Evolutionary conservation across 306 rosid genomes (phyloP).

Genomic region (Medicago ruthenica): DNA sequence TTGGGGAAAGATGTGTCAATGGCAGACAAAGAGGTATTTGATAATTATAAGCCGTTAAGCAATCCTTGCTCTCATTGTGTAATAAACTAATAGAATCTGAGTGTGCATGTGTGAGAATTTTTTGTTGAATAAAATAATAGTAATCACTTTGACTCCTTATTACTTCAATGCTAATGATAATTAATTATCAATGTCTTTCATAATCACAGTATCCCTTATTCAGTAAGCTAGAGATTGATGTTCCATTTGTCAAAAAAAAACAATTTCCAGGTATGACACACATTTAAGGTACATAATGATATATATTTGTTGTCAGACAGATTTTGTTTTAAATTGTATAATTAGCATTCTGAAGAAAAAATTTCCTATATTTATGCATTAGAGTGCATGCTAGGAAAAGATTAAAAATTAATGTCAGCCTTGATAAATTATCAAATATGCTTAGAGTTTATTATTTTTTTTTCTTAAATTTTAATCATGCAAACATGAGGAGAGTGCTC

Average conservation of each 20-base stretch:
- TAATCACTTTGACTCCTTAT: constrained; percentile 36
- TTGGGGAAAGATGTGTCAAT: constrained; percentile 64
- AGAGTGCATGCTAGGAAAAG: too few species aligned
- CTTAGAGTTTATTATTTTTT: neutral
- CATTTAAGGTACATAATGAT: neutral
- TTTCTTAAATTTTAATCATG: constrained; percentile 52
- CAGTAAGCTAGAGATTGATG: neutral
- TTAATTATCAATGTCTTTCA: constrained; percentile 1
- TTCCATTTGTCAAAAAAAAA: too few species aligned
- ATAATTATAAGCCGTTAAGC: constrained; percentile 52
- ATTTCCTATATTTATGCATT: too few species aligned
- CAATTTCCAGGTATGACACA: neutral
- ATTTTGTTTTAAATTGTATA: constrained; percentile 4
- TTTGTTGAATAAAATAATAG: constrained; percentile 33
- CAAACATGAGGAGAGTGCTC: constrained; percentile 57
- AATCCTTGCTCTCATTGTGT: constrained; percentile 58
- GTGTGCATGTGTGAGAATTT: constrained; percentile 46
- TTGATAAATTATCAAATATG: neutral
- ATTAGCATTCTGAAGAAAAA: neutral
- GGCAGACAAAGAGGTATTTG: constrained; percentile 78
- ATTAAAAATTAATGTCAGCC: too few species aligned
- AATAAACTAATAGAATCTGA: constrained; percentile 47
- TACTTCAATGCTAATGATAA: constrained; percentile 34
- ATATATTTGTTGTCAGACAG: neutral
- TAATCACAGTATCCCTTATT: neutral